These are phyloP conservation scores for Yamadazyma diddensiae DNA, from an alignment of 1,139 yeast genomes.

Conservation along the genomic window DNA sequence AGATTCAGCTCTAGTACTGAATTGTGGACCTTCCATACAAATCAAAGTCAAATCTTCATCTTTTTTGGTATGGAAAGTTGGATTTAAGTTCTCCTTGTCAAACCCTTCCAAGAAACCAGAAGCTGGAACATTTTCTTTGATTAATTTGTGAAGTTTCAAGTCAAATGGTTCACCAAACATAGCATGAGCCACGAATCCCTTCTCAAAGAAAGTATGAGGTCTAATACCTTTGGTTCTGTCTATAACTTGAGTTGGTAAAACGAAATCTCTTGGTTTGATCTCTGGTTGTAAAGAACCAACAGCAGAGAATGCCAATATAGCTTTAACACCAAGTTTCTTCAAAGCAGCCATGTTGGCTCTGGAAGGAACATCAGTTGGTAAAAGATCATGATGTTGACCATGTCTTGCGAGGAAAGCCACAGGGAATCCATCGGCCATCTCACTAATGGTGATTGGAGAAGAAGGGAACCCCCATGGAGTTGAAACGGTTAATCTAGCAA, in stretches of 20 bases:
- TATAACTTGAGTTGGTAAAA: constrained; percentile 89
- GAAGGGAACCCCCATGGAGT: constrained; percentile 99
- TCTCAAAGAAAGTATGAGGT: constrained; percentile 84
- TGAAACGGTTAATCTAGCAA: constrained; percentile 72
- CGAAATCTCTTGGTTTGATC: constrained; percentile 91
- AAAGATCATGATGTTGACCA: constrained; percentile 82
- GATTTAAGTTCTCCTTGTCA: constrained; percentile 30
- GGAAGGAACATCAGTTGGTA: constrained; percentile 90
- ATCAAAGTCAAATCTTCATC: constrained; percentile 67
- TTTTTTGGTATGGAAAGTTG: constrained; percentile 60
- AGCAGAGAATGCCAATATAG: constrained; percentile 89
- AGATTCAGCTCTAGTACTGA: constrained; percentile 97
- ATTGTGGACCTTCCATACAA: constrained; percentile 99
- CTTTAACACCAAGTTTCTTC: constrained; percentile 80
- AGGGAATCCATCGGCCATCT: constrained; percentile 70
- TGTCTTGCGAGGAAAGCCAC: constrained; percentile 96
- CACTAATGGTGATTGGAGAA: constrained; percentile 86
- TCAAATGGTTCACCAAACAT: constrained; percentile 98
- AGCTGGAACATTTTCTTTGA: constrained; percentile 54
- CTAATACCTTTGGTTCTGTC: constrained; percentile 97
- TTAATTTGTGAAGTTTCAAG: constrained; percentile 60
- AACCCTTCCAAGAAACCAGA: constrained; percentile 54
- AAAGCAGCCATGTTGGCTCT: constrained; percentile 96
- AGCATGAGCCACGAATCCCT: constrained; percentile 94
- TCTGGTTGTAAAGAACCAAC: constrained; percentile 92